Evolutionary conservation across 2,329 filamentous ascomycete genomes (phyloP), one percentile per base, ranked within the genome.

Genomic region (Colletotrichum lupini): DNA sequence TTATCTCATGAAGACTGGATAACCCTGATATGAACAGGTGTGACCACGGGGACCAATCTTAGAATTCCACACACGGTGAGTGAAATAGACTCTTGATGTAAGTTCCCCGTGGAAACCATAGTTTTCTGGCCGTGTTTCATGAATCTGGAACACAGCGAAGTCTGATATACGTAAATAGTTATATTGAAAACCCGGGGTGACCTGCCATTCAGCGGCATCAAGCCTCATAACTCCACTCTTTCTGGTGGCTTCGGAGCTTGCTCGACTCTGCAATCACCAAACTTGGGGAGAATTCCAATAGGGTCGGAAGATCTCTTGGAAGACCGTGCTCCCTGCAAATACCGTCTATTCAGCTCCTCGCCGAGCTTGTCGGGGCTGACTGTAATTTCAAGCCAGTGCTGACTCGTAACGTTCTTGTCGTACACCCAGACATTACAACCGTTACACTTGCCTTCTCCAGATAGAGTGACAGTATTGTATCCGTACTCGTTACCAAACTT

Each of bases 391-490:
- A 87, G 74, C 78, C 82, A 87, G 67, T 82, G 80, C 77, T 86
- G 85, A 53, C 82, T 82, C 14, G 75, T 81, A 6, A 79, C 75
- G 5, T 26, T 35, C 22, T 79, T 74, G 53, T 86, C 83, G 24
- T 79, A 76, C 3, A 86, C 76, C 85, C 85, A 87, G 8, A 53
- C 57, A 71, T 87, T 87, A 6, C 81, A 78, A 3, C 86, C 85
- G 53, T 86, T 80, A 49, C 49, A 42, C 2, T 55, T 60, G 9
- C 24, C 24, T 8, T 57, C 32, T 14, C 24, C 58, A 11, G 26
- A 8, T 0, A 77, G 64, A 16, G 75, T 75, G 5, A 87, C 79
- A 53, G 79, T 74, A 68, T 87, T 87, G 69, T 84, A 84, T 2
- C 86, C 85, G 22, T 72, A 72, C 11, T 77, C 75, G 60, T 85